These are phyloP conservation scores for Viridothelium virens DNA, from an alignment of 495 filamentous ascomycete species.

Conservation along the genomic window DNA sequence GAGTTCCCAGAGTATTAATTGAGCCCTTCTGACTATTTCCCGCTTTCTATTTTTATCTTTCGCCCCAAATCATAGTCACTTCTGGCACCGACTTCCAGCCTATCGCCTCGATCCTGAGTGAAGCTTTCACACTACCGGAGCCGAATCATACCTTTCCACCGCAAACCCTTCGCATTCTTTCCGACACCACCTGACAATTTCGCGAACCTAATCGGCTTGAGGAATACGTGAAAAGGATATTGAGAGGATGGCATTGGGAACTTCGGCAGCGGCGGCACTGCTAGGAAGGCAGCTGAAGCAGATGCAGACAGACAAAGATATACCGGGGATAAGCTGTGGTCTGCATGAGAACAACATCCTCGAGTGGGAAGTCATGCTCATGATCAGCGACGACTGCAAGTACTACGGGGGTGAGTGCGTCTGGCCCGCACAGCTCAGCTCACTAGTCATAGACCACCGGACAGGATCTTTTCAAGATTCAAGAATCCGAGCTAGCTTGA, in stretches of 20 bases:
- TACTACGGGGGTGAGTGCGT: slow-evolving; percentile 72
- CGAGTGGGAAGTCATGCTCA: slow-evolving; percentile 98
- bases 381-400: slow-evolving; percentile 95
- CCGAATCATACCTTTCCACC: too few relatives aligned
- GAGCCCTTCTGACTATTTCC: too few relatives aligned
- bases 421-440: neutral
- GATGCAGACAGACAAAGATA: slow-evolving; percentile 85
- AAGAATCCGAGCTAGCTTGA: neutral
- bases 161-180: too few relatives aligned
- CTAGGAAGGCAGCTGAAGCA: slow-evolving; percentile 80
- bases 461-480: neutral
- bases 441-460: neutral
- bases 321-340: slow-evolving; percentile 89
- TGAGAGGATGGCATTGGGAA: neutral
- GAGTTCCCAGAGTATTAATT: too few relatives aligned
- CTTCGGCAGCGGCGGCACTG: slow-evolving; percentile 56
- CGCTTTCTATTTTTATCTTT: too few relatives aligned
- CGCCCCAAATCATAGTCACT: too few relatives aligned
- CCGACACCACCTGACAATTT: too few relatives aligned
- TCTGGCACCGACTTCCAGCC: too few relatives aligned
- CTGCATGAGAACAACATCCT: slow-evolving; percentile 87
- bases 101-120: too few relatives aligned
- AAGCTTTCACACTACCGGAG: too few relatives aligned
- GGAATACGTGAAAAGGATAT: neutral
- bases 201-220: neutral